Conservation (phyloP, 176 grass and related monocot species). For the Musa itinerans region DNA sequence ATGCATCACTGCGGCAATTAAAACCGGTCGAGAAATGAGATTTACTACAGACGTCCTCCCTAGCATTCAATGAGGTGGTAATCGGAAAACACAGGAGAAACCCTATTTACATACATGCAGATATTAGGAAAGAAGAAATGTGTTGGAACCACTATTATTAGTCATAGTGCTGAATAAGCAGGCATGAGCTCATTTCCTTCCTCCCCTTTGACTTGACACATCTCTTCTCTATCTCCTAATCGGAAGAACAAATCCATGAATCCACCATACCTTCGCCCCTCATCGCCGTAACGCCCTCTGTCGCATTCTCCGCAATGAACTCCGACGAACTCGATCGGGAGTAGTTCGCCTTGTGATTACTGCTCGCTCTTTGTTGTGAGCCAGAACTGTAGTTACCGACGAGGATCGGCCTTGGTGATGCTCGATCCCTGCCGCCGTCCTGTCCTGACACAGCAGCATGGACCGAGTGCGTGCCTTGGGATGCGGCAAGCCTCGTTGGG, state of each 20-base stretch:
- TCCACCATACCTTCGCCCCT: constrained; percentile 5
- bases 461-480: neutral
- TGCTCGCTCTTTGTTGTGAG: neutral
- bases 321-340: neutral
- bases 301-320: too few relatives aligned
- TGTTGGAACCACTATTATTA: too few relatives aligned
- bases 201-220: too few relatives aligned
- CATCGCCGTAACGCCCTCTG: neutral
- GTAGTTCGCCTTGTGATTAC: neutral
- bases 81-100: neutral
- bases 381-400: neutral
- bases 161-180: neutral
- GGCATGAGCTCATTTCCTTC: neutral
- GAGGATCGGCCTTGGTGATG: neutral
- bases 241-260: constrained; percentile 8
- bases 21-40: too few relatives aligned
- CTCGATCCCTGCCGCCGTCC: neutral
- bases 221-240: neutral
- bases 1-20: too few relatives aligned
- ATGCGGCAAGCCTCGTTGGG: neutral
- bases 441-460: neutral
- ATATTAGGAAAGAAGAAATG: neutral
- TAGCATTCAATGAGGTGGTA: too few relatives aligned
- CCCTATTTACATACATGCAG: neutral
- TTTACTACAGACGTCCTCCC: too few relatives aligned